Conservation (phyloP, 805 yeast species). For the Candida awuae region DNA sequence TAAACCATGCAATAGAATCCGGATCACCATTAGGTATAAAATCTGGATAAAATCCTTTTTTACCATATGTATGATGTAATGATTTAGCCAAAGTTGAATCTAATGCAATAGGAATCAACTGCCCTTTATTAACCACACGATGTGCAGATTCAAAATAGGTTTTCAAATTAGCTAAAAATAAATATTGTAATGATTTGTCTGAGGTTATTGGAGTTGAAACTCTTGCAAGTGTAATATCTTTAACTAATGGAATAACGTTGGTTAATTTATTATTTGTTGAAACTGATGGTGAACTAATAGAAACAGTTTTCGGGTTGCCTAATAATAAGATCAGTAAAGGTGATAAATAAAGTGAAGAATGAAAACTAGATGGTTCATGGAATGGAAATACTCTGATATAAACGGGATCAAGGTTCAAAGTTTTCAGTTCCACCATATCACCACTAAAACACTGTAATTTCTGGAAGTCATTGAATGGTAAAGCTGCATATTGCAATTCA, state of each 20-base stretch:
- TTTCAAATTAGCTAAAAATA: constrained; percentile 54
- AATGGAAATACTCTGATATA: constrained; percentile 46
- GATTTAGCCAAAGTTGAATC: constrained; percentile 61
- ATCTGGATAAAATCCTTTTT: constrained; percentile 21
- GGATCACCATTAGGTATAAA: constrained; percentile 53
- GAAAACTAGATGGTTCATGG: constrained; percentile 51
- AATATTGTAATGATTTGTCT: constrained; percentile 52
- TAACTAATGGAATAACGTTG: constrained; percentile 40
- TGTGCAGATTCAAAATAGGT: constrained; percentile 47
- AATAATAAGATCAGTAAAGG: constrained; percentile 47
- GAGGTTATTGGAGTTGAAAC: constrained; percentile 63
- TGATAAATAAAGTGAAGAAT: constrained; percentile 44
- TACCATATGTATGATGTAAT: constrained; percentile 34
- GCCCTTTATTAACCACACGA: constrained; percentile 57
- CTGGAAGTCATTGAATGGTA: constrained; percentile 44
- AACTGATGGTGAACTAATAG: constrained; percentile 11
- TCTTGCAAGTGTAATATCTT: constrained; percentile 56
- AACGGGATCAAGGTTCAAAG: constrained; percentile 10
- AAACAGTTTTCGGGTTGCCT: constrained; percentile 25
- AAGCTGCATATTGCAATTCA: constrained; percentile 36
- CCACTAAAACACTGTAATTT: constrained; percentile 62
- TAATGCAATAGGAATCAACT: constrained; percentile 67
- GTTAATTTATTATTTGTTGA: constrained; percentile 17
- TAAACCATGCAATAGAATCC: constrained; percentile 81
- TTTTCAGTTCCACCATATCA: constrained; percentile 38